phyloP scores from a whole-genome alignment of 352 stramenopile genomes.

The Phytophthora lateralis region DNA sequence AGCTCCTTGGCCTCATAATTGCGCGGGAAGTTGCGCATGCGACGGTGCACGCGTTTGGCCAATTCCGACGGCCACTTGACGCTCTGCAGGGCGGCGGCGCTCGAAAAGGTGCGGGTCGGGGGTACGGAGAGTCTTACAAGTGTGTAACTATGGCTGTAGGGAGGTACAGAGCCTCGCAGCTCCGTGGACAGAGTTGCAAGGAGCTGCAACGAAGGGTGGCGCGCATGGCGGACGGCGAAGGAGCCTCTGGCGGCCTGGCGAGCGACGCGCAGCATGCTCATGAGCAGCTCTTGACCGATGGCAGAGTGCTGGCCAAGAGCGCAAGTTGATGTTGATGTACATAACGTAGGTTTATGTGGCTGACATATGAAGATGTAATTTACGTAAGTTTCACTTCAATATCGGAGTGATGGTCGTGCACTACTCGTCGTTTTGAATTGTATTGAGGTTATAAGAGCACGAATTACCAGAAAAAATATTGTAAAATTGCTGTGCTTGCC shows the following conservation, averaged over 20 bases:
- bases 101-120: conserved; percentile 4
- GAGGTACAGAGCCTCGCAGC: not conserved
- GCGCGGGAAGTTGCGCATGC: conserved; percentile 64
- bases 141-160: conserved; percentile 2
- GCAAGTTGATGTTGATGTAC: not conserved
- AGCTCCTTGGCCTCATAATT: conserved; percentile 76
- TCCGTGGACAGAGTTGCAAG: not conserved
- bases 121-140: conserved; percentile 7
- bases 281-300: not conserved
- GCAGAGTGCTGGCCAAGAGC: not conserved
- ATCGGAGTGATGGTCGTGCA: not conserved
- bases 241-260: not conserved
- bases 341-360: not conserved
- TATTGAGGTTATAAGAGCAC: too few relatives aligned
- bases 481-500: too few relatives aligned
- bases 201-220: conserved; percentile 8
- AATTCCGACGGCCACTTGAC: conserved; percentile 47
- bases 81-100: not conserved
- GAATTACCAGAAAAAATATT: too few relatives aligned
- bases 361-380: not conserved
- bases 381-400: not conserved
- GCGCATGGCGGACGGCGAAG: not conserved
- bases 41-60: conserved; percentile 46
- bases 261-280: conserved; percentile 18
- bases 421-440: too few relatives aligned